Conservation (phyloP, 371 early-diverging fungal genomes). For the Mortierella sp. region DNA sequence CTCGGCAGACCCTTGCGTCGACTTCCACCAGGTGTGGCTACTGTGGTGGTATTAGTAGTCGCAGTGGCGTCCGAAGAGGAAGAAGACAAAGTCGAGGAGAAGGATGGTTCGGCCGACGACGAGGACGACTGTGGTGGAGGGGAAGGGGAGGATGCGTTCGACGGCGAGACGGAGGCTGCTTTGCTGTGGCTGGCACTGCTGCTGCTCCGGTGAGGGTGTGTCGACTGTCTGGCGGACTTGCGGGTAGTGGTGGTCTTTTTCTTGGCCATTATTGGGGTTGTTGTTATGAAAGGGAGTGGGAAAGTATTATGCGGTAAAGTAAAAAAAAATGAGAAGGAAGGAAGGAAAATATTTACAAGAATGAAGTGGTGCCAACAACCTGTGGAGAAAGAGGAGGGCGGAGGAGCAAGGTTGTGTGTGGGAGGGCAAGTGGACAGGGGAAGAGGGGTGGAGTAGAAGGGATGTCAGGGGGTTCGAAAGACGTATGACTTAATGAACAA, state of each 20-base stretch:
- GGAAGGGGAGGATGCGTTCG: conserved; percentile 47
- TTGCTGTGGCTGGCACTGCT: conserved; percentile 23
- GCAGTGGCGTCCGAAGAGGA: not conserved
- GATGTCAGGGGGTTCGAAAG: no score
- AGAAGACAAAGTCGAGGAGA: not conserved
- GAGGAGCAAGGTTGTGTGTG: no score
- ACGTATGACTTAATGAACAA: not conserved
- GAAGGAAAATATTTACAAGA: conserved; percentile 5
- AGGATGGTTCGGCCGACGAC: not conserved
- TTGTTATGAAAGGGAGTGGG: not conserved
- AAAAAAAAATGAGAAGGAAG: not conserved
- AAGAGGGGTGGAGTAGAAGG: not conserved
- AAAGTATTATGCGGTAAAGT: not conserved
- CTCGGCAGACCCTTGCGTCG: conserved; percentile 37
- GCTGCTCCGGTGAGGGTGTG: conserved; percentile 21
- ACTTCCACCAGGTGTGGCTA: conserved; percentile 24
- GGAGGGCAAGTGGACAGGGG: not conserved
- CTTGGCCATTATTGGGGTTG: conserved; percentile 49
- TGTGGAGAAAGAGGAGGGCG: not conserved
- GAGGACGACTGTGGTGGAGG: not conserved
- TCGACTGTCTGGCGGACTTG: conserved; percentile 18
- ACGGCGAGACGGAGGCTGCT: conserved; percentile 32
- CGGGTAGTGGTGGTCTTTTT: conserved; percentile 40
- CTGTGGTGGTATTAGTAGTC: not conserved
- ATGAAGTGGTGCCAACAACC: not conserved